Base-by-base conservation (phyloP, 768 basidiomycete genomes). In the Rubroboletus satanas region DNA sequence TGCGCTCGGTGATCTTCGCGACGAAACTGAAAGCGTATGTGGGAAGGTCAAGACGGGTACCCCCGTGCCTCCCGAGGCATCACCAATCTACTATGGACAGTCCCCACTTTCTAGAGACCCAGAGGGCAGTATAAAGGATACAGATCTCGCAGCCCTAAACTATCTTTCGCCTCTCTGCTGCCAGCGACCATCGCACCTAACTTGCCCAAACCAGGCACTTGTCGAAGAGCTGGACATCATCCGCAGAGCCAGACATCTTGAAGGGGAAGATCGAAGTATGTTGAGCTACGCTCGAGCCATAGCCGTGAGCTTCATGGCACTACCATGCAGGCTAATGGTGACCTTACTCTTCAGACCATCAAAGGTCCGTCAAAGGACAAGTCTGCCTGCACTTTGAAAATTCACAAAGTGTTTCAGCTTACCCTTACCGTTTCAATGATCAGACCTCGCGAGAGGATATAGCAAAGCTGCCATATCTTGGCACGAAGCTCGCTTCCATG, bases 201-300 rank as follows among this genome's bases (percentile, higher is more conserved):
- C 80, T 3, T 92, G 87, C 59, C 77, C 78, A 0, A 93, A 93
- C 59, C 86, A 91, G 65, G 71, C 57, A 0, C 76, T 93, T 5
- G 78, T 78, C 5, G 58, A 69, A n/a, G 80, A 85, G 60, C 69
- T 93, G 12, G 78, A 77, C 29, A 69, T 87, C 17, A 77, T 93
- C 31, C 77, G 79, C 17, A 77, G 73, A 35, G 73, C 77, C 26
- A 76, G 90, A 43, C 75, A 81, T 44, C 71, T 90, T 2, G 90
- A 93, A 64, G 84, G 86, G 12, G 79, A 88, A 48, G 75, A 78
- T 21, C 73, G 81, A 29, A 89, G 86, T 61, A 82, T 84, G 38
- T 70, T 93, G 45, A 84, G 83, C 56, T 93, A 93, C 59, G 77
- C 83, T 33, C 77, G 88, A 45, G 83, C 87, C 2, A 83, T 90